Base-by-base conservation (phyloP, 306 rosid genomes). In the Cucurbita maxima region DNA sequence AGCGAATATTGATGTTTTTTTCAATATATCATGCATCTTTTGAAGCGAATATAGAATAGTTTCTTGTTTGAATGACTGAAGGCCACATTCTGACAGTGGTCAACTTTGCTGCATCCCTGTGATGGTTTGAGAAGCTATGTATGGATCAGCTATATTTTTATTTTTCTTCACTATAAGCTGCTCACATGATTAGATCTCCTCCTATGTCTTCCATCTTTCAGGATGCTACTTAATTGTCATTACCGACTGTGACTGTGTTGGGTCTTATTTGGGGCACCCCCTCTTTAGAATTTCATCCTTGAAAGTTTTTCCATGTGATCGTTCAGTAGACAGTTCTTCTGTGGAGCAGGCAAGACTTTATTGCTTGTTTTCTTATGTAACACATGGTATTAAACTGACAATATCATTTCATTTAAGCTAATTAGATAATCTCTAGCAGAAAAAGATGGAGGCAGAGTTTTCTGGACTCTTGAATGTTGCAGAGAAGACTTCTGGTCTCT, bases 201-300 rank as follows among this genome's bases (percentile, higher is more conserved):
- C 7, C 44, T 77, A 77, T 80, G 47, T 79, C 76, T 61, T 8
- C 57, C 40, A 7, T 76, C 62, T 69, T 63, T 37, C 78, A 93
- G 97, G 98, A 48, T 90, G 96, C 66, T 94, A 94, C 81, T 79
- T 94, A 74, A 61, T 94, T 72, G 96, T 87, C 75, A 83, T 94
- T 81, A 85, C 92, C 8, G 90, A 87, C 66, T 80, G 82, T 58
- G 89, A 91, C 76, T 77, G 76, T 72, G 88, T 83, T 62, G 99
- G 99, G 57, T 82, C 95, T 72, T 89, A 90, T 86, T 40, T 86
- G 92, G 99, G 99, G 75, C 87, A 91, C 88, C 88, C 95, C 13
- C 88, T 94, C 76, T 90, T 72, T 81, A 91, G 86, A 83, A 44
- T 94, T 73, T 76, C 84, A 58, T 82, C 88, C 47, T 59, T 91